Base-by-base conservation (phyloP, 495 filamentous ascomycete genomes). In the Hypomontagnella submonticulosa region DNA sequence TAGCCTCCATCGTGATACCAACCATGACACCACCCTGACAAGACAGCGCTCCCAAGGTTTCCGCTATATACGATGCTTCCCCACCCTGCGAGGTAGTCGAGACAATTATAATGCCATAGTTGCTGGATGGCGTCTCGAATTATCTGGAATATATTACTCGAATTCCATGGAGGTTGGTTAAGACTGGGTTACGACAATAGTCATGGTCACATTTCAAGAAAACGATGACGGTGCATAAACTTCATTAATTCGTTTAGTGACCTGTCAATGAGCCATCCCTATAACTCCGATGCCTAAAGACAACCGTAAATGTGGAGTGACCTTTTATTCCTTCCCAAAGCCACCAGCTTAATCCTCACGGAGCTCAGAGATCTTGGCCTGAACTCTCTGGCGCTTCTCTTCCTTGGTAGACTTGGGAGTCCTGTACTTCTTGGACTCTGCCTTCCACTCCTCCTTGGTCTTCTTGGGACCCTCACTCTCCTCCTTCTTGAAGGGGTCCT, bases 381-480 rank as follows among this genome's bases (percentile, higher is more conserved):
- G 83, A 76, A 99, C 88, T 53, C 87, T 83, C 77, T 87, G 86
- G 76, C 84, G 79, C 80, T 87, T 90, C 90, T 97, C 80, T 15
- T 83, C 92, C 80, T 87, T 88, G 79, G 84, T 88, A 73, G 94
- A 85, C 87, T 93, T 96, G 61, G 61, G 53, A 70, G 83, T 80
- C 80, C 81, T 83, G 87, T 88, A 91, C 87, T 99, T 97, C 80
- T 91, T 86, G 75, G 88, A 89, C 90, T 97, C 93, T 73, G 85
- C 84, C 91, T 98, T 99, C 88, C 89, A 97, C 84, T 97, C 85
- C 67, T 91, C 95, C 90, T 97, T 97, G 81, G 78, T 85, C 92
- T 97, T 97, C 87, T 92, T 91, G 78, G 85, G 72, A 27, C 73
- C 89, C 33, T 84, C 92, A 42, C 88, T 83, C 75, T 93, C 91